Evolutionary conservation across 768 basidiomycete species (phyloP).

Genomic region (Exidia glandulosa): DNA sequence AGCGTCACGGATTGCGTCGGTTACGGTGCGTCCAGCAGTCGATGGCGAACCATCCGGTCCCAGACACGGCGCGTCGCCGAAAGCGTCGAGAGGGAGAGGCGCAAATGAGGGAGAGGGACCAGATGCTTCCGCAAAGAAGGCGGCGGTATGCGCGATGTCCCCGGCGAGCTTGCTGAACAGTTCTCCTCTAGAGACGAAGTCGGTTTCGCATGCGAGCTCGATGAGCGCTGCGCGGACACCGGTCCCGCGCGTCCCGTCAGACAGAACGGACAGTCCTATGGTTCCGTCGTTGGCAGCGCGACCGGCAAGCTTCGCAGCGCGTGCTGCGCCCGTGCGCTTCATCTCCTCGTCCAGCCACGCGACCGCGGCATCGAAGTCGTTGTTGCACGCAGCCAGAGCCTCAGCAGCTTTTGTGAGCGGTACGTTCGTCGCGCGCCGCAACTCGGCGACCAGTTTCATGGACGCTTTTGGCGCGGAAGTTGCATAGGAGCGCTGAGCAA

Average conservation of each 20-base stretch:
- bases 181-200: slow-evolving; percentile 85
- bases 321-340: slow-evolving; percentile 55
- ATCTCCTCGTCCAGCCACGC: slow-evolving; percentile 75
- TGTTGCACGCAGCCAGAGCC: slow-evolving; percentile 64
- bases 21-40: slow-evolving; percentile 37
- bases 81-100: slow-evolving; percentile 38
- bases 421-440: slow-evolving; percentile 71
- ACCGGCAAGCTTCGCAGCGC: slow-evolving; percentile 75
- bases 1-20: slow-evolving; percentile 51
- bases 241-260: slow-evolving; percentile 42
- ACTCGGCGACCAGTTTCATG: slow-evolving; percentile 70
- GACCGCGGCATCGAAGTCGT: slow-evolving; percentile 64
- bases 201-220: slow-evolving; percentile 93
- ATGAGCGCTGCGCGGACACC: slow-evolving; percentile 73
- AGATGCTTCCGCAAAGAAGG: slow-evolving; percentile 49
- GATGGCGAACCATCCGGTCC: slow-evolving; percentile 22
- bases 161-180: slow-evolving; percentile 67
- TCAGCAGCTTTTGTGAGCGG: slow-evolving; percentile 83
- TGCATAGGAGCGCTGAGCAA: slow-evolving; percentile 36
- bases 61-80: slow-evolving; percentile 61
- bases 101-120: slow-evolving; percentile 23
- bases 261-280: slow-evolving; percentile 64
- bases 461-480: slow-evolving; percentile 45
- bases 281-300: slow-evolving; percentile 69
- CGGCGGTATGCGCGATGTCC: slow-evolving; percentile 76